Base-by-base conservation (phyloP, 2,329 filamentous ascomycete genomes). In the Aschersonia sp. region DNA sequence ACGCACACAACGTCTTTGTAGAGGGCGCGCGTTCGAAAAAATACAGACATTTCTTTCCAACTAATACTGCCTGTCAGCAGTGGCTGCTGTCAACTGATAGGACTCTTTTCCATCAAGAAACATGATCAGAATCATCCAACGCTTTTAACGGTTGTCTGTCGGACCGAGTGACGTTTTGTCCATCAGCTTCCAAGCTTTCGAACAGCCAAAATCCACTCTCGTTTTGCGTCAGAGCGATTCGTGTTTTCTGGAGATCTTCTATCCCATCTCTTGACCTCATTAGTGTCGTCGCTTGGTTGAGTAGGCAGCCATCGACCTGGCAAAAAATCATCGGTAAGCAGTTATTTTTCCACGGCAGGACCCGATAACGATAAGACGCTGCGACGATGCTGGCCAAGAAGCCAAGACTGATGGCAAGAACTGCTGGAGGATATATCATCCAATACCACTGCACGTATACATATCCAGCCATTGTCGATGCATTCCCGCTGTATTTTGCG, bases 321-420 rank as follows among this genome's bases (percentile, higher is more conserved):
- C 60, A 64, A 46, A 67, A 67, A 7, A 67, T 50, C 63, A 68
- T 64, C 1, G 64, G 64, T 47, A 68, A 50, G 10, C 62, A 63
- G 43, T 63, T 60, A 22, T 59, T 56, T 47, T 68, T 68, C 63
- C 64, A 66, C 5, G 60, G 62, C 30, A 58, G 61, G 5, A 68
- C 59, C 4, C 56, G 58, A 47, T 65, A 61, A 31, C 58, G 58
- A 30, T 61, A 58, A 12, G 59, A 60, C n/a, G 57, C 58, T 49
- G 56, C 53, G n/a, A 66, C 60, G 22, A 63, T 66, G 47, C 61
- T 53, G 33, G 58, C 50, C 30, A 67, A 60, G 49, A 63, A 66
- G 39, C 57, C 58, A 39, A 67, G 57, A 43, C 62, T 61, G 6
- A 65, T 45, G 9, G 59, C 11, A 49, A 67, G 61, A 30, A 67